phyloP scores from a whole-genome alignment of 2,329 filamentous ascomycete genomes.

The Hymenoscyphus linearis region DNA sequence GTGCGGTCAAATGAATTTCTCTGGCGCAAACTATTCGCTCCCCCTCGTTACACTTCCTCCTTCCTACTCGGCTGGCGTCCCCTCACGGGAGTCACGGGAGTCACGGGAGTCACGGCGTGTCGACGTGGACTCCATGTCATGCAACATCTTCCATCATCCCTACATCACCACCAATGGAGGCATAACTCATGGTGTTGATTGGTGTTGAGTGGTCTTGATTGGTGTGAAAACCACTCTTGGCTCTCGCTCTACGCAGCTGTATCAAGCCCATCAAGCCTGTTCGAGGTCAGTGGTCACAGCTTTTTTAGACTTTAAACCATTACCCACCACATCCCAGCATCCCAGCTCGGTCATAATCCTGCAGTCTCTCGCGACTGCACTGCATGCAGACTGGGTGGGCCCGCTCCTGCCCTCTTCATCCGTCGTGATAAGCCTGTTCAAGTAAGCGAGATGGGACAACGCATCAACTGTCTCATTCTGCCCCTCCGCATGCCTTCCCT shows the following conservation, averaged over 20 bases:
- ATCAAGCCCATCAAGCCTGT: no score
- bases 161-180: slow-evolving; percentile 7
- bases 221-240: slow-evolving; percentile 4
- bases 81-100: no score
- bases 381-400: no score
- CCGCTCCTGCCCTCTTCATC: slow-evolving; percentile 11
- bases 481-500: slow-evolving; percentile 4
- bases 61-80: slow-evolving; percentile 11
- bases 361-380: no score
- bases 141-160: slow-evolving; percentile 10
- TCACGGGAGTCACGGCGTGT: slow-evolving; percentile 4
- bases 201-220: slow-evolving; percentile 1
- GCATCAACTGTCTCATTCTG: slow-evolving; percentile 29
- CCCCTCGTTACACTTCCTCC: neutral
- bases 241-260: slow-evolving; percentile 15
- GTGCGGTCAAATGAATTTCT: neutral
- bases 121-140: slow-evolving; percentile 7
- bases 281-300: neutral
- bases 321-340: no score
- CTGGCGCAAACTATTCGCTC: neutral
- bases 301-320: slow-evolving; percentile 12
- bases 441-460: slow-evolving; percentile 24
- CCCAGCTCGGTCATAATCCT: slow-evolving; percentile 9
- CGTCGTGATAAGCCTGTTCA: slow-evolving; percentile 20
- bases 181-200: slow-evolving; percentile 4